A percentile compares a stretch with the other conserved stretches of the same genome.
These are phyloP conservation scores for Musa acuminata DNA, from an alignment of 176 grass and related monocot genomes.

Conservation along the genomic window DNA sequence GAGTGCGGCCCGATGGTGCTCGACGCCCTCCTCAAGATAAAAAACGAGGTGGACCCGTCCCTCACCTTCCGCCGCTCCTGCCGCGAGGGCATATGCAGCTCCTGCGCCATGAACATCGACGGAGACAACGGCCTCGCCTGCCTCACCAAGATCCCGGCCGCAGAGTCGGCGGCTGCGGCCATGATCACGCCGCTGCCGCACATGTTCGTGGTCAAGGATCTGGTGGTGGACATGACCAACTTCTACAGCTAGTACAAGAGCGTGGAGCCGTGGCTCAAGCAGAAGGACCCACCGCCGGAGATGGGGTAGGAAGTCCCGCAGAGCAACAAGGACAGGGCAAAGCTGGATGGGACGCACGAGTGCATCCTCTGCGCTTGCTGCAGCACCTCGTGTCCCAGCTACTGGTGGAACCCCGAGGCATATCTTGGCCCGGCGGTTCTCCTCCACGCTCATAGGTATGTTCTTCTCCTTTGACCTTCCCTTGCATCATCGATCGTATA, in stretches of 20 bases:
- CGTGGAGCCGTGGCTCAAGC: conserved; percentile 11
- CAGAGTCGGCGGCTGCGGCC: too few relatives aligned
- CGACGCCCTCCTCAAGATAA: conserved; percentile 5
- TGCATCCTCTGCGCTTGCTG: conserved; percentile 94
- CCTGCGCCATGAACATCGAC: too few relatives aligned
- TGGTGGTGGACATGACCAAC: conserved; percentile 91
- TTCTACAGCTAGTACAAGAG: conserved; percentile 3
- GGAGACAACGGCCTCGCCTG: too few relatives aligned
- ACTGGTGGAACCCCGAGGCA: conserved; percentile 94
- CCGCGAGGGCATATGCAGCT: conserved; percentile 90
- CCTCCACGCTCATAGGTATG: conserved; percentile 67
- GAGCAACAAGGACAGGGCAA: conserved; percentile 67
- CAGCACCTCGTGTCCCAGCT: conserved; percentile 78
- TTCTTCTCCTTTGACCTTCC: background rate
- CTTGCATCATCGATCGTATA: too few relatives aligned
- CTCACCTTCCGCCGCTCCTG: conserved; percentile 91
- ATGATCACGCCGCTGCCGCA: conserved; percentile 71
- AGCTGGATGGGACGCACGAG: conserved; percentile 86
- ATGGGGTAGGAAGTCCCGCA: conserved; percentile 24
- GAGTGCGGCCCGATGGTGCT: conserved; percentile 37
- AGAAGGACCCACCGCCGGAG: background rate
- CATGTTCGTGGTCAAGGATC: conserved; percentile 91
- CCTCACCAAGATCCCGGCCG: too few relatives aligned
- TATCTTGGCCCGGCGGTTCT: conserved; percentile 76
- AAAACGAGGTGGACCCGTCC: conserved; percentile 41